Base-by-base conservation (phyloP, 345 rosid genomes). In the Boechera stricta region DNA sequence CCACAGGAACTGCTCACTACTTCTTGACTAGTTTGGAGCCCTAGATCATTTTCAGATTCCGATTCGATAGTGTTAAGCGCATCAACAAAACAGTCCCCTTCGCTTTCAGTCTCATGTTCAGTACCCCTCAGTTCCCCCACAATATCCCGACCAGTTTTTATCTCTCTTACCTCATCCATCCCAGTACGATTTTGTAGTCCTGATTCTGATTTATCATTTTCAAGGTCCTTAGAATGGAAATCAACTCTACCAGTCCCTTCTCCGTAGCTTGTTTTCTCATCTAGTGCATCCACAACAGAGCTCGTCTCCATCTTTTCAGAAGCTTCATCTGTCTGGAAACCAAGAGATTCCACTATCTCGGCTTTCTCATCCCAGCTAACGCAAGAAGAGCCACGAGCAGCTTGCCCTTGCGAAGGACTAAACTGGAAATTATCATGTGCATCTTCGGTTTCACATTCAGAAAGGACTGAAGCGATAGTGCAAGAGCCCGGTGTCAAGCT, bases 291-390 rank as follows among this genome's bases (percentile, higher is more conserved):
- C 49, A 61, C 48, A 32, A 52, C 69, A 52, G 70, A 39, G 47
- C 53, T 52, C 10, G 7, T 33, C 64, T 62, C 71, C 71, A 72
- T 49, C 67, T 16, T 66, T 57, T 72, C 77, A 58, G 61, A 81
- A 61, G 67, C 79, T 80, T 86, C 83, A 70, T 68, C 75, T 73
- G 44, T 77, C 45, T 81, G 64, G 64, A 47, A 77, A 72, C 52
- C 84, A 75, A 72, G 76, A 33, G 79, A 78, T 41, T 84, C 86
- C 80, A 87, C 75, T 75, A 85, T 79, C 83, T 94, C 97, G 21
- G 71, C 84, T 84, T 94, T 94, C 82, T 92, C 97, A 78, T 88
- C 99, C 98, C 92, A 89, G 6, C 75, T 83, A 72, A 86, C 88
- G 79, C 78, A 81, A 78, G 88, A 77, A 69, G 90, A 84, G 54